Base-by-base conservation (phyloP, 441 rosid genomes). In the Aleurites moluccanus region DNA sequence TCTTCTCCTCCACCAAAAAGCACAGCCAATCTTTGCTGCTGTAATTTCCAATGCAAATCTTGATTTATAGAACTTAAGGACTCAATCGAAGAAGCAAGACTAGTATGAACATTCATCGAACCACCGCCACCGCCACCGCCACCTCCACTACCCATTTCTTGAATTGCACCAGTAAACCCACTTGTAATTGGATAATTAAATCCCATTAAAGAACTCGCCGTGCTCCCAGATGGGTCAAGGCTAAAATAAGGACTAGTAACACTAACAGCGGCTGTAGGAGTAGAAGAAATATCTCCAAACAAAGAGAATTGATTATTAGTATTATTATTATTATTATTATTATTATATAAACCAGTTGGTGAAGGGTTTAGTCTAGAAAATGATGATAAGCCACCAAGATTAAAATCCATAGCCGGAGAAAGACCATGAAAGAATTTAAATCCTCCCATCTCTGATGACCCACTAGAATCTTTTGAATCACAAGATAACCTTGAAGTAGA, bases 21-120 rank as follows among this genome's bases (percentile, higher is more conserved):
- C 92, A 86, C 78, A 20, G 92, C 87, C 80, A 94, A 77, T 80
- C 99, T 84, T 76, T 91, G 97, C 75, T 94, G 97, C 84, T 94
- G 99, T 77, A 94, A 80, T 83, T 90, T 94, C 99, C 97, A 92
- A 85, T 92, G 99, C 78, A 92, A 85, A 85, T 94, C 96, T 75
- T 94, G 98, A 87, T 94, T 94, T 62, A 94, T 85, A 40, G 86
- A 89, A 72, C 97, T 91, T 84, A 94, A 77, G 57, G 99, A 91
- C 75, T 94, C 99, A 47, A 92, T 92, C 2, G 99, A 91, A 56
- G 94, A 84, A 6, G 94, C 94, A 28, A 94, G 84, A 80, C 40
- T 88, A 18, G 86, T 80, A 73, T 83, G 83, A 70, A 80, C 84
- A 78, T 81, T 87, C 86, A 89, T 45, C 11, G 88, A 83, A 30